Base-by-base conservation (phyloP, 345 rosid species). In the Sisymbrium altissimum region DNA sequence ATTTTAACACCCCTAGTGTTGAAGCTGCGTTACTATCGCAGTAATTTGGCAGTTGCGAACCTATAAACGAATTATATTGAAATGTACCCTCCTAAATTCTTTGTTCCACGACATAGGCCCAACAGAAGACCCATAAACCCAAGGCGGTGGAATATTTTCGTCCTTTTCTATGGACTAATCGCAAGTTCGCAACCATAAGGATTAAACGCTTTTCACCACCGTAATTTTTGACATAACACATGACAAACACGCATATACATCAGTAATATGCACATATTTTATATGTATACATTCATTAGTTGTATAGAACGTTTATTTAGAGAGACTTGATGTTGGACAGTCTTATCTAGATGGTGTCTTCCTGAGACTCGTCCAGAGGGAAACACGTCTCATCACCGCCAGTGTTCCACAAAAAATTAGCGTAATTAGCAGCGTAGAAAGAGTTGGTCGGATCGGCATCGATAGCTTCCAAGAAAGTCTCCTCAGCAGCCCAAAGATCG, bases 401-500 rank as follows among this genome's bases (percentile, higher is more conserved):
- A 0, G 97, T 95, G 39, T 86, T 95, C 99, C 99, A 95, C 23
- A 95, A 85, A 78, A 95, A 95, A 81, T 90, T 78, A 11, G 99
- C 99, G 71, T 95, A 95, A 68, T 81, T 83, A 21, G 92, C 93
- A 0, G 99, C 90, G 48, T 92, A 73, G 49, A 60, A 77, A 11
- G 97, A 77, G 84, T 90, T 92, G 41, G 77, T 64, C 0, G 99
- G 97, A 44, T 92, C 97, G 0, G 82, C 92, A 44, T 90, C 75
- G 32, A 90, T 95, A 50, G 99, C 97, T 81, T 85, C 92, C 76
- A 89, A 70, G 83, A 82, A 95, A 7, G 87, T 87, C 78, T 95
- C 99, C 75, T 92, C 97, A 0, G 99, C 99, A n/a, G 92, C 97
- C 96, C 96, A 92, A 21, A 89, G 82, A 55, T 95, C 97, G 18